Base-by-base conservation (phyloP, 441 rosid genomes). In the Adansonia madagascariensis region DNA sequence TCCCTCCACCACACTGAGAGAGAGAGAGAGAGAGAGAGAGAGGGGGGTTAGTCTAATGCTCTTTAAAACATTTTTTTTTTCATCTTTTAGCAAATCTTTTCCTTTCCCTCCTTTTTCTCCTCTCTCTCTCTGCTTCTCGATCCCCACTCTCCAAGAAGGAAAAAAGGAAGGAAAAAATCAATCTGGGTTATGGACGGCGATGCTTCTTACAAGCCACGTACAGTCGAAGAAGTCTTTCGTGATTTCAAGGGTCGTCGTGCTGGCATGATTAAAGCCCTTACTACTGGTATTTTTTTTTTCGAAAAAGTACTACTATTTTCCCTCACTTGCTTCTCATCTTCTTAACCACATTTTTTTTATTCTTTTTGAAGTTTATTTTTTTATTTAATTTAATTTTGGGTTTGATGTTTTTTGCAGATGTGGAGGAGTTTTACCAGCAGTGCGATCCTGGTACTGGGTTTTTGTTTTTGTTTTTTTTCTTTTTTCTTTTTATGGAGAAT, bases 211-310 rank as follows among this genome's bases (percentile, higher is more conserved):
- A 89, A 92, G 52, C 83, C 85, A 24, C 86, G 82, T 27, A 78
- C 90, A 15, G 92, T 87, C 62, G 92, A 85, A 77, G 89, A 89
- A 52, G 89, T 89, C 8, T 89, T 84, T 74, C 81, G 83, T 75
- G 90, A 89, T 84, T 89, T 85, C 70, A 89, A 84, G 60, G 90
- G 89, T 18, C 86, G 90, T 41, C 82, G 90, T 72, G 84, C 85
- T 66, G 90, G 86, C 80, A 74, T 89, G 88, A 84, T 87, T 85
- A 89, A 83, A 79, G 92, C 90, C 73, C 85, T 87, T 67, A 87
- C 92, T 68, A 75, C 86, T 35, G 90, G 91, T 87, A 79, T 39
- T 8, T 57, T 62, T 24, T 39, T n/a, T 4, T 0, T 6, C 0
- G 9, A 43, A 43, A 46, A 6, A 1, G 60, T 1, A 2, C 50